phyloP scores from a whole-genome alignment of 441 rosid genomes.

The Euphorbia corollata region DNA sequence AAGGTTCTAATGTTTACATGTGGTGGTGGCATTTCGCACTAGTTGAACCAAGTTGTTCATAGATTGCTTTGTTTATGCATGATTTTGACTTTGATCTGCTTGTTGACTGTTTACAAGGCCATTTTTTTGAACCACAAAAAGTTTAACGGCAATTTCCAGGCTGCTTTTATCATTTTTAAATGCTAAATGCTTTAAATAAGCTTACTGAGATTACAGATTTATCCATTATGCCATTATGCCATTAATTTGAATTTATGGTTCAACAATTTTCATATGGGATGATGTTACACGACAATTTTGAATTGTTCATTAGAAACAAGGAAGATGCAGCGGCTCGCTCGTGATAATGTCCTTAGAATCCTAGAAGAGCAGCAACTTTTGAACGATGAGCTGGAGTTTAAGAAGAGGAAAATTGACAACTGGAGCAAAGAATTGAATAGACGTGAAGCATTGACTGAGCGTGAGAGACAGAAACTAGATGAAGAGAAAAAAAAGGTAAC shows the following conservation, averaged over 20 bases:
- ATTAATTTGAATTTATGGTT: not conserved
- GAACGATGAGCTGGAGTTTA: constrained; percentile 47
- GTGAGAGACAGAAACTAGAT: constrained; percentile 71
- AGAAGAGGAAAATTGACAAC: constrained; percentile 43
- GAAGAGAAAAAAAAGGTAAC: constrained; percentile 70
- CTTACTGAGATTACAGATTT: not conserved
- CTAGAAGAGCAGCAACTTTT: constrained; percentile 57
- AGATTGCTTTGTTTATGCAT: constrained; percentile 3
- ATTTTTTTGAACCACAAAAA: not conserved
- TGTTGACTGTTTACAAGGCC: not conserved
- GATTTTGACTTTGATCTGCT: not conserved
- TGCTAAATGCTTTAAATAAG: not conserved
- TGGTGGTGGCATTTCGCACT: not conserved
- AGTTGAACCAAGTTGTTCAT: not conserved
- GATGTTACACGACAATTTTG: not conserved
- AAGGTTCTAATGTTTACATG: not conserved
- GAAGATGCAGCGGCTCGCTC: constrained; percentile 61
- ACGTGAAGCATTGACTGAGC: constrained; percentile 72
- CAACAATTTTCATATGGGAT: not conserved
- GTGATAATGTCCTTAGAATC: constrained; percentile 46
- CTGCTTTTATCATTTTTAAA: not conserved
- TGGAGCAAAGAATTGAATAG: constrained; percentile 58
- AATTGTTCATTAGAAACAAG: constrained; percentile 48
- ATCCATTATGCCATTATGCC: not conserved
- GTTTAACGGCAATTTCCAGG: not conserved